phyloP scores from a whole-genome alignment of 1,284 basidiomycete species.

The Pulveroboletus sp. region DNA sequence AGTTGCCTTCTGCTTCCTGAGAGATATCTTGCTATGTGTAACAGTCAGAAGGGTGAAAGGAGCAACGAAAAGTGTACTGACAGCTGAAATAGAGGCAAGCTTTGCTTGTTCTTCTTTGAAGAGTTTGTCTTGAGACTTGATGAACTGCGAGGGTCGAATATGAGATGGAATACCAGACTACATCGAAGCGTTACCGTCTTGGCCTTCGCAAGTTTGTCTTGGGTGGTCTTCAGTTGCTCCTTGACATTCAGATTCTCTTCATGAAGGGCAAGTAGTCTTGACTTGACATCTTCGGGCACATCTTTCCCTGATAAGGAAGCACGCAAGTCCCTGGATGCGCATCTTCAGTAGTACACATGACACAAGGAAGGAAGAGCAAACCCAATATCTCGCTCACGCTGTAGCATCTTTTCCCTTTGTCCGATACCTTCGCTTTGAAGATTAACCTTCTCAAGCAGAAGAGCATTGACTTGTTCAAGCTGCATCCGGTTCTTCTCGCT shows the following conservation, averaged over 20 bases:
- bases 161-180: not conserved
- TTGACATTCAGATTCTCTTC: constrained; percentile 74
- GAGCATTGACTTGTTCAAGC: constrained; percentile 83
- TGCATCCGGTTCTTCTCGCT: constrained; percentile 89
- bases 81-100: constrained; percentile 36
- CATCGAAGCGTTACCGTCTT: constrained; percentile 52
- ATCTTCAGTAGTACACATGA: not conserved
- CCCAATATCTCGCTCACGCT: constrained; percentile 80
- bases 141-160: constrained; percentile 60
- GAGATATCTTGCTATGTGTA: constrained; percentile 49
- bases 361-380: constrained; percentile 39
- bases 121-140: constrained; percentile 88
- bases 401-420: constrained; percentile 80
- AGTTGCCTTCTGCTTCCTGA: constrained; percentile 71
- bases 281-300: constrained; percentile 79
- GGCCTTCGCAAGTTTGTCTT: constrained; percentile 83
- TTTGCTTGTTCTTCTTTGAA: constrained; percentile 76
- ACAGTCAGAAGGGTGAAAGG: constrained; percentile 6
- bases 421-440: constrained; percentile 86
- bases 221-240: constrained; percentile 68
- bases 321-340: constrained; percentile 61
- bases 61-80: constrained; percentile 10
- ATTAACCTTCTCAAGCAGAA: constrained; percentile 90
- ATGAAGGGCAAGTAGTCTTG: constrained; percentile 73
- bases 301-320: constrained; percentile 73